Base-by-base conservation (phyloP, 2,329 filamentous ascomycete genomes). In the Colletotrichum godetiae region DNA sequence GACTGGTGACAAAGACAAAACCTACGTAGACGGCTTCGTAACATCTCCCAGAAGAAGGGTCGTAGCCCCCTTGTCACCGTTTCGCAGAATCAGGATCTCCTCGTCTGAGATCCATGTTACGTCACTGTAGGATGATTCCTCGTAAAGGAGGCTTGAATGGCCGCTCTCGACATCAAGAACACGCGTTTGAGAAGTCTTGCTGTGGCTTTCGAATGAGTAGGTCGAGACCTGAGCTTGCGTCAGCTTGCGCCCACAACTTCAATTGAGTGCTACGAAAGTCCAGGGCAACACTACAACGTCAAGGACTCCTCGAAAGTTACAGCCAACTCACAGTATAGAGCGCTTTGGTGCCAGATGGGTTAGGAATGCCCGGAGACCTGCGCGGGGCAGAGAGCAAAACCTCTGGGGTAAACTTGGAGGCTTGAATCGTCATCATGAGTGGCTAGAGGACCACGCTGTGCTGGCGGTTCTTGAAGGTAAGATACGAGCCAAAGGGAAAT, bases 161-260 rank as follows among this genome's bases (percentile, higher is more conserved):
- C 92, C 92, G 8, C 89, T 90, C 58, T 88, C 84, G 72, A 95
- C 87, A 76, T 96, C 91, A 53, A 98, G 84, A 31, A 96, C 82
- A 22, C 92, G 90, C 76, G 93, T 92, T 83, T 95, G 92, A 73
- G 86, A 88, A 5, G 88, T 89, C 79, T 92, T 93, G 59, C 87
- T 87, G 80, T 97, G 94, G 0, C 90, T 88, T 52, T 93, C 87
- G 81, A 98, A 98, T 5, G 91, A 95, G 82, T 97, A 98, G 1
- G 92, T 91, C 0, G 93, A 94, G 19, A 91, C 86, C 81, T 92
- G 80, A 66, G 33, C 11, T 19, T 19, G 6, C 7, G 65, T 75
- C 62, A 74, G 53, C 24, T 4, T 19, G 15, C 24, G 62, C 33
- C 35, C 55, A 37, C 31, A 29, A 13, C 27, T 56, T 37, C 31